Conservation (phyloP, 306 rosid genomes). For the Vigna trinervia region DNA sequence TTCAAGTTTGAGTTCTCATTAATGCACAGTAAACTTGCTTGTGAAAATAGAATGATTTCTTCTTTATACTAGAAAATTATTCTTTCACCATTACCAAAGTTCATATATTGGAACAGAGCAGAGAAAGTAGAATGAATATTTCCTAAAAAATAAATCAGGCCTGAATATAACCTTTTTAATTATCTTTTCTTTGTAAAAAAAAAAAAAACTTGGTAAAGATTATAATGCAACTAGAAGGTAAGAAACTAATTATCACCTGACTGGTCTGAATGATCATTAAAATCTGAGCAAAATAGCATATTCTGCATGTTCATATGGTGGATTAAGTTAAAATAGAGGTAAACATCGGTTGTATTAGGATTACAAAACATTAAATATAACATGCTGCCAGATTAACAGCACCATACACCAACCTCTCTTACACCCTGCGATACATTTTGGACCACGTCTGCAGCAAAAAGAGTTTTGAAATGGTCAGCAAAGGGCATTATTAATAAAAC, state of each 20-base stretch:
- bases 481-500: neutral
- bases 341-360: conserved; percentile 24
- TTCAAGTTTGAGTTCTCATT: neutral
- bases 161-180: conserved; percentile 15
- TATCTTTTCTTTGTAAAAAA: conserved; percentile 11
- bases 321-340: conserved; percentile 39
- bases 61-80: neutral
- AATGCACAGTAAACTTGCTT: neutral
- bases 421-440: conserved; percentile 60
- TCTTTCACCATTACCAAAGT: neutral
- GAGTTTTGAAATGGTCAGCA: conserved; percentile 38
- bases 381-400: conserved; percentile 33
- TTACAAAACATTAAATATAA: neutral
- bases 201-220: conserved; percentile 27
- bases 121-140: neutral
- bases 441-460: conserved; percentile 59
- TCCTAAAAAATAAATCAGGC: neutral
- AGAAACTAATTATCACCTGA: conserved; percentile 61
- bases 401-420: conserved; percentile 61
- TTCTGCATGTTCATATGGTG: conserved; percentile 61
- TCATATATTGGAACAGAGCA: neutral
- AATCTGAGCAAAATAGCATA: conserved; percentile 65
- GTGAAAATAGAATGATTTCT: neutral
- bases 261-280: conserved; percentile 62
- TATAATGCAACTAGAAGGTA: conserved; percentile 17